Evolutionary conservation across 2,329 filamentous ascomycete species (phyloP), one percentile per base, ranked within the genome.

Genomic region (Cercospora brassicicola): DNA sequence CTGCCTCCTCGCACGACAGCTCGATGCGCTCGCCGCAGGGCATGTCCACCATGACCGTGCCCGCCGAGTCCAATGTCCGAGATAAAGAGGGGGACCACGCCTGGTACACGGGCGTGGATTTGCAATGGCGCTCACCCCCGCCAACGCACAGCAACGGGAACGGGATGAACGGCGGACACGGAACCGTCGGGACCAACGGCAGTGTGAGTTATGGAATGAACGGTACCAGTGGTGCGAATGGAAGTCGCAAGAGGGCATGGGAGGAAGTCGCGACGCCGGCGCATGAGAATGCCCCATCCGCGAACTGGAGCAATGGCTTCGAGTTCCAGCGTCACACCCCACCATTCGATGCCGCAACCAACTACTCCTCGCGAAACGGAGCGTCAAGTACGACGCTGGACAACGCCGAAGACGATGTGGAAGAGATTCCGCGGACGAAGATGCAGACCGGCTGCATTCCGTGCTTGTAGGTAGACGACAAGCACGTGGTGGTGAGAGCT

Each of bases 391-490:
- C 48, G 15, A 61, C 59, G 9, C 42, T 67, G 20, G 57, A 56
- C 31, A 53, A 33, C 18, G 59, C 23, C 31, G 65, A 64, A 26
- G 72, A 72, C 8, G 67, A 69, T 18, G 65, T 72, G 18, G 69
- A 67, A 59, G 72, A 70, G 48, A 69, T 70, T 10, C 67, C 68
- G 20, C 67, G 68, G 48, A 69, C 65, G 8, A 73, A 70, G 69
- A 77, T 77, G 76, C 73, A 72, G 57, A 77, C 76, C 11, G 76
- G 76, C 20, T 77, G 76, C 60, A 75, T 77, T 23, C 74, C 76
- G n/a, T 77, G 76, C 66, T 69, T 77, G 71, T 76, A 73, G 42
- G 74, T 76, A 39, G 20, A 45, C n/a, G 20, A 28, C 20, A 30
- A 48, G 31, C 51, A 31, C 26, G 45, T 57, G 51, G 57, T 48